Percentiles rank a stretch among this genome's conserved stretches.
These are phyloP conservation scores for Umbelopsis ramanniana DNA, from an alignment of 192 early-diverging fungal species.

Conservation along the genomic window DNA sequence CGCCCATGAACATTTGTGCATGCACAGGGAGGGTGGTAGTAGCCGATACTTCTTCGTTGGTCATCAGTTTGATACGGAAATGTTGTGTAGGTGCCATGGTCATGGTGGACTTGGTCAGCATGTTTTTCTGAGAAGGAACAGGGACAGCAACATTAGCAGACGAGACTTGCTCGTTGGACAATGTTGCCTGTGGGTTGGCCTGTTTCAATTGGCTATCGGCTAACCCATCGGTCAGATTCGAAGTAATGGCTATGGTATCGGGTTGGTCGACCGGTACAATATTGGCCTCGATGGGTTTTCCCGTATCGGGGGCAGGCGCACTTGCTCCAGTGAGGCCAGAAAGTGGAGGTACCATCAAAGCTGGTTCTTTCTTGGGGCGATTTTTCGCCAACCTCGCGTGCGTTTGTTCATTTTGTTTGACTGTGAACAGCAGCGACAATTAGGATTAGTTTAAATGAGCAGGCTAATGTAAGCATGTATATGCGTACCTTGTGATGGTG, in stretches of 20 bases:
- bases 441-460: conserved; percentile 8
- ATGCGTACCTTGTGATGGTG: conserved; percentile 68
- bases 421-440: conserved; percentile 16
- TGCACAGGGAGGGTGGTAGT: conserved; percentile 87
- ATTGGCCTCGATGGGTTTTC: not conserved
- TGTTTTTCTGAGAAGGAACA: conserved; percentile 43
- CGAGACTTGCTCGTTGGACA: not conserved
- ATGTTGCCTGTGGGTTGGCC: not conserved
- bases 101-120: conserved; percentile 43
- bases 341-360: not conserved
- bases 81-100: conserved; percentile 45
- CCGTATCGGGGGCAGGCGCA: not conserved
- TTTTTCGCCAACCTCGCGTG: conserved; percentile 33
- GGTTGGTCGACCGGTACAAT: conserved; percentile 28
- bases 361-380: conserved; percentile 30
- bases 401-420: conserved; percentile 43
- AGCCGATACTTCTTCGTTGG: conserved; percentile 77
- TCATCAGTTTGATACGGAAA: conserved; percentile 58
- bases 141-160: conserved; percentile 42
- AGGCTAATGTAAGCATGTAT: conserved; percentile 50
- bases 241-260: conserved; percentile 12
- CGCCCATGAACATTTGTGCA: conserved; percentile 71
- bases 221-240: not conserved
- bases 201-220: not conserved
- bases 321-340: not conserved